These are phyloP conservation scores for Pseudogymnoascus sp. DNA, from an alignment of 2,329 filamentous ascomycete genomes.

Conservation along the genomic window DNA sequence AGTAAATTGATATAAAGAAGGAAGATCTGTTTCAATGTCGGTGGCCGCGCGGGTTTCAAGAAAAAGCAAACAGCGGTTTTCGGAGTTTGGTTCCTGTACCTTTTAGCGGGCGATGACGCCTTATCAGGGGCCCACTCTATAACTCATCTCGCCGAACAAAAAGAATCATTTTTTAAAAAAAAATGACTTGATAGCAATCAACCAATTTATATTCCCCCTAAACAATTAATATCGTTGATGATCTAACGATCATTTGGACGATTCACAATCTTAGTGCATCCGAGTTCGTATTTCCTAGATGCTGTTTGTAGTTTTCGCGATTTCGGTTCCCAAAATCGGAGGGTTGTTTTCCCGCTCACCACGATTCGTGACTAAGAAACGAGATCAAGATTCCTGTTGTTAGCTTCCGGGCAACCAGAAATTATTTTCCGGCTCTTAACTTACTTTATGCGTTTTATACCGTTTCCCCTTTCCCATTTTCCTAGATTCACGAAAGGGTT, in stretches of 20 bases:
- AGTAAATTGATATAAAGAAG: background rate
- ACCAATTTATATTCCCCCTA: background rate
- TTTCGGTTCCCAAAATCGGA: background rate
- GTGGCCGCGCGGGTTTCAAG: background rate
- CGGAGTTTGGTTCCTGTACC: background rate
- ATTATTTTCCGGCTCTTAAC: no score
- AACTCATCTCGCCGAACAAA: background rate
- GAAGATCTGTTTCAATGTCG: background rate
- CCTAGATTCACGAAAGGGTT: no score
- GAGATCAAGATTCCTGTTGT: no score
- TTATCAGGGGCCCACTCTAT: conserved; percentile 1
- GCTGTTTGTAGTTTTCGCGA: background rate
- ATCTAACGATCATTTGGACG: background rate
- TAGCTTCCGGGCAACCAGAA: no score
- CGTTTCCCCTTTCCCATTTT: no score
- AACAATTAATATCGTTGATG: background rate
- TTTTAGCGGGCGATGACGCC: conserved; percentile 10
- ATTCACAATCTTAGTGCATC: background rate
- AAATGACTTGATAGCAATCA: background rate
- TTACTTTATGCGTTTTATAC: no score
- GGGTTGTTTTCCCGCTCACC: background rate
- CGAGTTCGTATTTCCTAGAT: background rate
- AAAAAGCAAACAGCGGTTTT: conserved; percentile 5
- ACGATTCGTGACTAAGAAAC: background rate
- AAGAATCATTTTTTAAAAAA: no score